phyloP scores from a whole-genome alignment of 129 eudicot species.

The Flaveria bidentis region DNA sequence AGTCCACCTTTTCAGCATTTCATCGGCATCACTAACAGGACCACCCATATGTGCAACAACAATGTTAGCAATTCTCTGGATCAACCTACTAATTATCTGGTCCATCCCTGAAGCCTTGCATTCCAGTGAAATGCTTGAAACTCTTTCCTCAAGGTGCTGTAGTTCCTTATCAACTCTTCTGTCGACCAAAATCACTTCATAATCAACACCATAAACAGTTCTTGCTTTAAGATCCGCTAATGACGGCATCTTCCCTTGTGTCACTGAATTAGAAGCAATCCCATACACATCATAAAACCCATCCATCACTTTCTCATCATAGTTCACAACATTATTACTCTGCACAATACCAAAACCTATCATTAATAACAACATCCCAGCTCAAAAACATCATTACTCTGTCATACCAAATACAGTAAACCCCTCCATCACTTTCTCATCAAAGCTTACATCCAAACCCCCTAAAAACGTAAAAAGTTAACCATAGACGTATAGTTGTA shows the following conservation, averaged over 20 bases:
- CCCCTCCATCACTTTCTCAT: conserved; percentile 66
- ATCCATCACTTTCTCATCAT: conserved; percentile 80
- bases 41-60: conserved; percentile 93
- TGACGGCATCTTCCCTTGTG: conserved; percentile 76
- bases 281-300: conserved; percentile 95
- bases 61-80: conserved; percentile 72
- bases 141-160: conserved; percentile 74
- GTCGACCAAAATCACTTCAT: conserved; percentile 82
- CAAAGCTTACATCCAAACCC: conserved; percentile 36
- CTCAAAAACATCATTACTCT: conserved; percentile 71
- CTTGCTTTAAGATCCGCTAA: conserved; percentile 64
- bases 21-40: conserved; percentile 85
- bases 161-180: conserved; percentile 62
- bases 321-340: conserved; percentile 80
- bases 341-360: conserved; percentile 46
- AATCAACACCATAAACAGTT: conserved; percentile 55
- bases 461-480: background rate
- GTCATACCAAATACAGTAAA: conserved; percentile 58
- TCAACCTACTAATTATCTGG: conserved; percentile 46
- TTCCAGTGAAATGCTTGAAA: conserved; percentile 49
- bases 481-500: background rate
- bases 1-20: conserved; percentile 72
- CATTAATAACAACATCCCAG: conserved; percentile 36
- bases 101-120: conserved; percentile 46
- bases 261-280: conserved; percentile 45